Conservation (phyloP, 192 early-diverging fungal species). For the Backusella psychrophila region DNA sequence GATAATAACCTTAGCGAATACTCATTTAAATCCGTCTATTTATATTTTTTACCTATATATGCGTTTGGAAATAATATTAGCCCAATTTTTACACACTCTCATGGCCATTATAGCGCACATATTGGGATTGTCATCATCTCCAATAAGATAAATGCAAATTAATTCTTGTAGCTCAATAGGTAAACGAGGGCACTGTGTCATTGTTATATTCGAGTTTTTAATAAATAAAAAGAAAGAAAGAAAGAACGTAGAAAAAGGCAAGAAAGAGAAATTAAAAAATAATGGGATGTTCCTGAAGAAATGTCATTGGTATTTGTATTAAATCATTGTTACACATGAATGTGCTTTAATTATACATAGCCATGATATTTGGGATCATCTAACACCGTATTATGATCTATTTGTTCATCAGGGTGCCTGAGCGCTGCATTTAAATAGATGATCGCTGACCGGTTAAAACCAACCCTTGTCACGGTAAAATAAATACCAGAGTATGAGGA, state of each 20-base stretch:
- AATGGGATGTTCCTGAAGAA: not conserved
- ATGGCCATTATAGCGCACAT: not conserved
- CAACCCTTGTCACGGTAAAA: not conserved
- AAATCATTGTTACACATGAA: not conserved
- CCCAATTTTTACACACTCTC: conserved; percentile 5
- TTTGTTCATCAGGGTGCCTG: no score
- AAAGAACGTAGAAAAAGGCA: not conserved
- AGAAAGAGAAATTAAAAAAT: not conserved
- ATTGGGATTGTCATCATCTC: not conserved
- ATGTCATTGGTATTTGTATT: not conserved
- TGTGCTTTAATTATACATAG: not conserved
- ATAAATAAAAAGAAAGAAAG: not conserved
- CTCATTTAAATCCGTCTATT: not conserved
- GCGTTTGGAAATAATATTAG: not conserved
- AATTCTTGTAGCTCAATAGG: not conserved
- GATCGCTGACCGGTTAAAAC: not conserved
- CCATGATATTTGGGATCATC: not conserved
- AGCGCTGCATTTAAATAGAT: not conserved
- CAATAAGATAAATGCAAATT: not conserved
- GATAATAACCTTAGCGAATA: not conserved
- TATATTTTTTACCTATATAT: not conserved
- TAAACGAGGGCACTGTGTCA: not conserved
- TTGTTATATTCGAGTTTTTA: not conserved
- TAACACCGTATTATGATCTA: not conserved
- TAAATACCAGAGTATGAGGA: not conserved